A percentile compares a stretch with the other conserved stretches of the same genome.
phyloP scores from a whole-genome alignment of 1,139 yeast genomes.

The Candida frijolesensis region DNA sequence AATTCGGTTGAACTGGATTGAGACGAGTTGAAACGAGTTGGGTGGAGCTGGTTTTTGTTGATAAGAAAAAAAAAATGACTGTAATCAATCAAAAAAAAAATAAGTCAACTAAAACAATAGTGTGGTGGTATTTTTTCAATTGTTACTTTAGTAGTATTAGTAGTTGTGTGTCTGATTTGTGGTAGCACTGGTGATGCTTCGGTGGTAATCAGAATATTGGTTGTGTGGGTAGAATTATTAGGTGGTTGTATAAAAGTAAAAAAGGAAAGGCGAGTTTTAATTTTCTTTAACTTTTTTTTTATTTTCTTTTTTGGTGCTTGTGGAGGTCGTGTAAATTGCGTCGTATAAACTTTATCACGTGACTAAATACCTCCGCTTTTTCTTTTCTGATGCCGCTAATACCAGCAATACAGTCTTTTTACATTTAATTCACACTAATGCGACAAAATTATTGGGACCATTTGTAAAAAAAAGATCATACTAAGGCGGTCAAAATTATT shows the following conservation, averaged over 20 bases:
- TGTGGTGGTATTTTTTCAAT: background rate
- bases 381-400: too few relatives aligned
- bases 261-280: conserved; percentile 4
- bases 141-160: too few relatives aligned
- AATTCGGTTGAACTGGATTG: background rate
- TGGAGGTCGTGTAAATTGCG: background rate
- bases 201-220: background rate
- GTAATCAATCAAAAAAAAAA: background rate
- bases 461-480: too few relatives aligned
- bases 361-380: too few relatives aligned
- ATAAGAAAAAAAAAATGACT: conserved; percentile 1
- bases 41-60: background rate
- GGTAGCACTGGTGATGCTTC: too few relatives aligned
- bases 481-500: too few relatives aligned
- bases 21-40: background rate
- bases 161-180: too few relatives aligned
- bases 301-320: background rate
- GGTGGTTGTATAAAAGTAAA: background rate
- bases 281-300: background rate
- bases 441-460: too few relatives aligned
- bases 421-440: too few relatives aligned
- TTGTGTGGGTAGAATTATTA: background rate
- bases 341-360: background rate
- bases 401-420: too few relatives aligned
- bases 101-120: background rate